Conservation (phyloP, 106 monocot species). For the Phalaenopsis aphrodite region DNA sequence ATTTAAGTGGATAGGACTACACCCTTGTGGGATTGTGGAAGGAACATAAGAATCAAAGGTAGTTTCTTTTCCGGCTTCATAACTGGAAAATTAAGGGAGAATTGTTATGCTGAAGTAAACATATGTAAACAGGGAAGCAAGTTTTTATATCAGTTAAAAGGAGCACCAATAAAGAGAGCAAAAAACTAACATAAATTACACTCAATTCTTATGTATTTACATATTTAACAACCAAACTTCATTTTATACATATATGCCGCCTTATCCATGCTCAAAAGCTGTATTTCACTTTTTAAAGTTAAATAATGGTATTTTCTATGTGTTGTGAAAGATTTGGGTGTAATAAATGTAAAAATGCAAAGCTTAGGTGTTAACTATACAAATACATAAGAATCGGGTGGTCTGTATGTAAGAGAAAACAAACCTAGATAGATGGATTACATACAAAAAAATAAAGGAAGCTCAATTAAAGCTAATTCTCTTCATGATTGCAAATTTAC, state of each 20-base stretch:
- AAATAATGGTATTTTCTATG: too few species aligned
- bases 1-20: constrained; percentile 74
- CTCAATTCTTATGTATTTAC: too few species aligned
- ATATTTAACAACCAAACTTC: too few species aligned
- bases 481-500: background rate
- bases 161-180: background rate
- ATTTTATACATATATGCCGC: too few species aligned
- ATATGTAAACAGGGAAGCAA: background rate
- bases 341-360: too few species aligned
- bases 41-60: constrained; percentile 18
- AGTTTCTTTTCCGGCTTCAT: constrained; percentile 31
- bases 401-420: background rate
- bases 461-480: background rate
- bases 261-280: too few species aligned
- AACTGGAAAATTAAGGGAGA: constrained; percentile 32
- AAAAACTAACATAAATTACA: too few species aligned
- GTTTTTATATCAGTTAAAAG: background rate
- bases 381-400: too few species aligned
- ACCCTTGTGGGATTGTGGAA: constrained; percentile 50
- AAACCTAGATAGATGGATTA: background rate
- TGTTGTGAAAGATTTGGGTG: too few species aligned
- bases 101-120: background rate
- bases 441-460: background rate
- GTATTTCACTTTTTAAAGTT: too few species aligned
- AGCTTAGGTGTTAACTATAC: too few species aligned